Evolutionary conservation across 169 alveolate species (phyloP).

Genomic region (Eimeria falciformis): DNA sequence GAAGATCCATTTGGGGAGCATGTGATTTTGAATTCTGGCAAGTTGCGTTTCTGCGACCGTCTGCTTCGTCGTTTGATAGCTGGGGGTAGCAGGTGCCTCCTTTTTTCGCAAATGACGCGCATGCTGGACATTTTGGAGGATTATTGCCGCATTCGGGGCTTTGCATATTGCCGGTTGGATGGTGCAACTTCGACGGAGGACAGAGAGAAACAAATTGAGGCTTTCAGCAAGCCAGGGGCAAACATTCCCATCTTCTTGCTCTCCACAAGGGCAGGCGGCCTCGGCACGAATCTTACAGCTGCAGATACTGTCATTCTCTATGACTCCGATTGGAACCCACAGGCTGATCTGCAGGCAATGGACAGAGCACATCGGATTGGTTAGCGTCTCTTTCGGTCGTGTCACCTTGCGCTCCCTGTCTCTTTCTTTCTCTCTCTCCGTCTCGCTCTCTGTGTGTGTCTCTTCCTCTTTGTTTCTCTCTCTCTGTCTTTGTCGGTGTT

Average conservation of each 20-base stretch:
- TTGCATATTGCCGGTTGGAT: constrained; percentile 96
- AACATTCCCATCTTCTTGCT: constrained; percentile 86
- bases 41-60: constrained; percentile 95
- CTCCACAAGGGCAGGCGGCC: constrained; percentile 96
- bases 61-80: constrained; percentile 89
- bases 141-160: constrained; percentile 87
- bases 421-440: background rate
- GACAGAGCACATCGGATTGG: constrained; percentile 97
- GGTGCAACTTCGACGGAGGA: constrained; percentile 98
- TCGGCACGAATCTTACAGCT: constrained; percentile 95
- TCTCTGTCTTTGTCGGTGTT: background rate
- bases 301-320: constrained; percentile 95
- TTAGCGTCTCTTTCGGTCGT: background rate
- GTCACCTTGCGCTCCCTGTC: background rate
- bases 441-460: background rate
- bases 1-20: constrained; percentile 75
- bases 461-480: background rate
- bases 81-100: constrained; percentile 95
- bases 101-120: constrained; percentile 97
- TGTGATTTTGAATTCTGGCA: constrained; percentile 90
- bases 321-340: constrained; percentile 97
- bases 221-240: constrained; percentile 71
- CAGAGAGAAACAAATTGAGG: constrained; percentile 91
- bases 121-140: constrained; percentile 98
- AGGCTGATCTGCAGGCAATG: constrained; percentile 94